Evolutionary conservation across 1,139 yeast genomes (phyloP).

Genomic region (Pichia sp.): DNA sequence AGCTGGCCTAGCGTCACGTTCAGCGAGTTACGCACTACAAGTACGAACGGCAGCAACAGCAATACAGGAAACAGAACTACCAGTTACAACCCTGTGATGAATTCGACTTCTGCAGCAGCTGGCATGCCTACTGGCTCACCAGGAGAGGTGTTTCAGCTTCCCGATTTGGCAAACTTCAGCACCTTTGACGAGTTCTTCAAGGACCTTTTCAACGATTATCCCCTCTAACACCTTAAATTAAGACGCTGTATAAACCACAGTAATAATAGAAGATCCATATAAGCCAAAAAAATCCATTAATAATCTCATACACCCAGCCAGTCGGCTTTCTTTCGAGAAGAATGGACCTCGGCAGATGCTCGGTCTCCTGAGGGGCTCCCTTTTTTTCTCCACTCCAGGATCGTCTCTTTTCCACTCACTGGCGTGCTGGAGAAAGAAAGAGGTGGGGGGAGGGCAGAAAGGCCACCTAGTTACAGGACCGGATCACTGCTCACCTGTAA

Average conservation of each 20-base stretch:
- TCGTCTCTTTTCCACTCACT: neutral
- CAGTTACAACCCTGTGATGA: neutral
- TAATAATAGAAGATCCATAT: too few relatives aligned
- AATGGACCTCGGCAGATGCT: neutral
- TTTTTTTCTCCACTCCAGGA: neutral
- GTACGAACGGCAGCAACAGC: neutral
- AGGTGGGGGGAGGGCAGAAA: neutral
- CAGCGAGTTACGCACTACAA: slow-evolving; percentile 4
- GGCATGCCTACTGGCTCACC: neutral
- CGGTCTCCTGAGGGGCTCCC: neutral
- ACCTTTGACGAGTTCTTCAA: slow-evolving; percentile 49
- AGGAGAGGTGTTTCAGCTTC: slow-evolving; percentile 24
- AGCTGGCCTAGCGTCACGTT: slow-evolving; percentile 2
- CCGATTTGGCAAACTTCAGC: slow-evolving; percentile 42
- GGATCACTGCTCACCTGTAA: too few relatives aligned
- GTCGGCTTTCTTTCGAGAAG: neutral
- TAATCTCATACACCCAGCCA: neutral
- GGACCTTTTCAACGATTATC: slow-evolving; percentile 31
- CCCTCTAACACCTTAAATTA: neutral
- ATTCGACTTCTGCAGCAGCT: neutral
- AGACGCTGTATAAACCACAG: too few relatives aligned
- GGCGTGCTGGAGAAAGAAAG: neutral
- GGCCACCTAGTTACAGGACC: neutral
- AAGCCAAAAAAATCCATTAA: too few relatives aligned
- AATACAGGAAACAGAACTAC: neutral